phyloP scores from a whole-genome alignment of 345 rosid species.

The Erucastrum elatum region DNA sequence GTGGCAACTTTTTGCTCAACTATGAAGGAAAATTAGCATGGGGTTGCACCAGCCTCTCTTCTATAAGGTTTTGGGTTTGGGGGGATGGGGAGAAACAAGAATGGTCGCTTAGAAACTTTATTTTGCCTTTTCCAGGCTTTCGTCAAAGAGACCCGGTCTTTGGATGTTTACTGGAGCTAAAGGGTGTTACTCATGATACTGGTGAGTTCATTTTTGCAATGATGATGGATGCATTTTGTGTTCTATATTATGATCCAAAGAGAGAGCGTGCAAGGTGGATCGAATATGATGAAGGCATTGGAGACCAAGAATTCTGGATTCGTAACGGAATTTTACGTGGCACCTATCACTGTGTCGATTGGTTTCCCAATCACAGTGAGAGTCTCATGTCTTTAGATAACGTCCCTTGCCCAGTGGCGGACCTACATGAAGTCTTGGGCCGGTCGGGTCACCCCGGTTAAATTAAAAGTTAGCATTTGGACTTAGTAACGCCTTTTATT shows the following conservation, averaged over 20 bases:
- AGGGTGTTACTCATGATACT: slow-evolving; percentile 8
- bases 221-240: background rate
- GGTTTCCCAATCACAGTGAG: background rate
- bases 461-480: background rate
- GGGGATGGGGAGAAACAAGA: slow-evolving; percentile 25
- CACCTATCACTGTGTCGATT: background rate
- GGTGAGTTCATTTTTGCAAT: background rate
- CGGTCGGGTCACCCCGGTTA: background rate
- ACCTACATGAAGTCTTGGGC: background rate
- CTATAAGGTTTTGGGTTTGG: slow-evolving; percentile 19
- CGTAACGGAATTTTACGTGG: background rate
- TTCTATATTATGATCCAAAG: slow-evolving; percentile 19
- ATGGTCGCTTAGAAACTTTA: slow-evolving; percentile 9
- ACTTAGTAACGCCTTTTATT: background rate
- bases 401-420: background rate
- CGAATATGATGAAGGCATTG: background rate
- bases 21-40: slow-evolving; percentile 24
- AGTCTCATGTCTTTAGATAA: slow-evolving; percentile 6
- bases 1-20: background rate
- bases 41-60: background rate
- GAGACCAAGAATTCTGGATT: background rate
- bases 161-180: background rate
- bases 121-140: background rate
- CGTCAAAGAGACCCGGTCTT: background rate
- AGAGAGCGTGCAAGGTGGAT: slow-evolving; percentile 8